phyloP scores from a whole-genome alignment of 768 basidiomycete genomes.

The Mycena vitilis region DNA sequence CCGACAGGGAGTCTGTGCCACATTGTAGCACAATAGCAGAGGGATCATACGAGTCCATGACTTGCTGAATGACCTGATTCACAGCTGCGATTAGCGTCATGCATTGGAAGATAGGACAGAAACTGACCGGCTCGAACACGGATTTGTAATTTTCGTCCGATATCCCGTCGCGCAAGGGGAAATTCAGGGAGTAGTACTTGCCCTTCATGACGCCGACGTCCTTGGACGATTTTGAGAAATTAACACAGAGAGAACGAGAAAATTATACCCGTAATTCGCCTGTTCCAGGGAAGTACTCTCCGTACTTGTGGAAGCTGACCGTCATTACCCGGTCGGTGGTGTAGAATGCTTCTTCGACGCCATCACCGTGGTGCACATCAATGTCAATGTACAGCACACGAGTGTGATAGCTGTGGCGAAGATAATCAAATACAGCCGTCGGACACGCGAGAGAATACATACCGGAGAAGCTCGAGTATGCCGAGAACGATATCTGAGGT shows the following conservation, averaged over 20 bases:
- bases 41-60: slow-evolving; percentile 95
- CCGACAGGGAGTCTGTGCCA: slow-evolving; percentile 96
- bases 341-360: slow-evolving; percentile 99
- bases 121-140: slow-evolving; percentile 92
- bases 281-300: slow-evolving; percentile 98
- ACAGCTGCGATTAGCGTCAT: background rate
- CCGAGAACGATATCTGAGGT: slow-evolving; percentile 94
- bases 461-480: slow-evolving; percentile 93
- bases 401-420: slow-evolving; percentile 78
- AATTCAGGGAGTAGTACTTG: slow-evolving; percentile 93
- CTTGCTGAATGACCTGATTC: slow-evolving; percentile 85
- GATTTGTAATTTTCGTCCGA: slow-evolving; percentile 95
- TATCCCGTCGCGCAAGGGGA: slow-evolving; percentile 94
- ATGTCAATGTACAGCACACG: slow-evolving; percentile 98
- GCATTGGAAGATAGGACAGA: background rate
- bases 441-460: slow-evolving; percentile 29
- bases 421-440: slow-evolving; percentile 2
- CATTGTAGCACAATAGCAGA: slow-evolving; percentile 97
- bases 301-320: slow-evolving; percentile 97
- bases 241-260: slow-evolving; percentile 11
- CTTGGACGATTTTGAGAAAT: slow-evolving; percentile 50
- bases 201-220: slow-evolving; percentile 95
- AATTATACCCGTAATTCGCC: slow-evolving; percentile 86
- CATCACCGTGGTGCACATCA: slow-evolving; percentile 98
- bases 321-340: slow-evolving; percentile 99